Base-by-base conservation (phyloP, 2,329 filamentous ascomycete genomes). In the Penicillium corylophilum region DNA sequence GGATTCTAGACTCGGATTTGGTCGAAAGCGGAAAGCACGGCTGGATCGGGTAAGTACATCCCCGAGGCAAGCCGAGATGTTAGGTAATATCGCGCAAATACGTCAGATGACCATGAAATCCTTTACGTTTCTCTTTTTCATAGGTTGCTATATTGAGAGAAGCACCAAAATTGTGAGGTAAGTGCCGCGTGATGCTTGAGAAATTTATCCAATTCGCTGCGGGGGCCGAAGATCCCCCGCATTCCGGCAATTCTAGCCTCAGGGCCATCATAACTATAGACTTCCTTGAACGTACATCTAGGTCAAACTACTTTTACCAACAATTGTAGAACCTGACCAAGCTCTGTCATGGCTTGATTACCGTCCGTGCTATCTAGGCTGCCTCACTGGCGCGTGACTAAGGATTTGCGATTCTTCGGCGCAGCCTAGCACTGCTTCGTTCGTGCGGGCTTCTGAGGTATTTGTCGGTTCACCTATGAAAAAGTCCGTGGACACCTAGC, bases 1-100 rank as follows among this genome's bases (percentile, higher is more conserved):
- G 46, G 43, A 49, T 46, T 57, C 54, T 50, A 52, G 51, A 49
- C 47, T 23, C 31, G 16, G 47, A 24, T 5, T 16, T n/a, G 47
- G 22, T 39, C 33, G 16, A 4, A 44, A 39, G 31, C 18, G 33
- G 47, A 44, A 48, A n/a, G 41, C 33, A 20, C 23, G 24, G 24
- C 40, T 41, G 45, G 24, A 44, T 44, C 33, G 40, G 40, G 40
- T 26, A 48, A 48, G 46, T 42, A 43, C 29, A 35, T 16, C 46
- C 39, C 46, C 39, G 46, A 36, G n/a, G 40, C 39, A 42, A 48
- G 22, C 46, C 46, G 46, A 48, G 40, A 2, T 18, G 22, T 43
- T 48, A 43, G 46, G 46, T 48, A 48, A 48, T 48, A 48, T 48
- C 29, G 38, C 46, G 46, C 46, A 48, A 48, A 44, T 15, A 16